These are phyloP conservation scores for Grosmannia penicillata DNA, from an alignment of 2,329 filamentous ascomycete genomes.

Conservation along the genomic window DNA sequence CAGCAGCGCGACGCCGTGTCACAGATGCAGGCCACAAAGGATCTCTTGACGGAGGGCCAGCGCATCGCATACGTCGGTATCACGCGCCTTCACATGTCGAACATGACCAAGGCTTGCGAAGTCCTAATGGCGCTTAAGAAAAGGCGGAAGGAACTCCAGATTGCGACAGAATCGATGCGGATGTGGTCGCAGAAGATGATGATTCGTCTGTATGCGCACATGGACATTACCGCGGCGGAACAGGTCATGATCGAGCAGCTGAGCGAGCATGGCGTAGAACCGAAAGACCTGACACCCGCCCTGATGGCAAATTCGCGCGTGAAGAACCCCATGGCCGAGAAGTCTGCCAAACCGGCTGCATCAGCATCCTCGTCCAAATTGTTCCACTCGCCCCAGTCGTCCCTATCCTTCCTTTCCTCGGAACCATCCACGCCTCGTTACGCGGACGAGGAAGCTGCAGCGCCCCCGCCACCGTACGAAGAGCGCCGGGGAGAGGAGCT, in stretches of 20 bases:
- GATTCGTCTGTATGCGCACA: slow-evolving; percentile 84
- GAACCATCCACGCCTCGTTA: background rate
- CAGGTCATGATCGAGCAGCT: slow-evolving; percentile 99
- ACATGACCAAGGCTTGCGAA: slow-evolving; percentile 58
- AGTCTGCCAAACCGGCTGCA: slow-evolving; percentile 17
- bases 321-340: slow-evolving; percentile 75
- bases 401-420: background rate
- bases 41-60: slow-evolving; percentile 87
- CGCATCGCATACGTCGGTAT: slow-evolving; percentile 91
- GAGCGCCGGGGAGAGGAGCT: slow-evolving; percentile 54
- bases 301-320: slow-evolving; percentile 88
- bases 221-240: slow-evolving; percentile 85
- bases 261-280: slow-evolving; percentile 77
- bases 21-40: slow-evolving; percentile 92
- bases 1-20: slow-evolving; percentile 73
- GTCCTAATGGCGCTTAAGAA: slow-evolving; percentile 40
- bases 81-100: slow-evolving; percentile 64
- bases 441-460: slow-evolving; percentile 29
- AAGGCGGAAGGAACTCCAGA: slow-evolving; percentile 55
- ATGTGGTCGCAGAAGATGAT: slow-evolving; percentile 99
- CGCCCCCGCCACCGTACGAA: slow-evolving; percentile 44
- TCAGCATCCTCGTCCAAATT: slow-evolving; percentile 2
- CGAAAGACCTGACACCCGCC: slow-evolving; percentile 67
- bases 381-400: background rate
- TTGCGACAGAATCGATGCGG: slow-evolving; percentile 62